Base-by-base conservation (phyloP, 2,329 filamentous ascomycete genomes). In the Microsporum audouinii region DNA sequence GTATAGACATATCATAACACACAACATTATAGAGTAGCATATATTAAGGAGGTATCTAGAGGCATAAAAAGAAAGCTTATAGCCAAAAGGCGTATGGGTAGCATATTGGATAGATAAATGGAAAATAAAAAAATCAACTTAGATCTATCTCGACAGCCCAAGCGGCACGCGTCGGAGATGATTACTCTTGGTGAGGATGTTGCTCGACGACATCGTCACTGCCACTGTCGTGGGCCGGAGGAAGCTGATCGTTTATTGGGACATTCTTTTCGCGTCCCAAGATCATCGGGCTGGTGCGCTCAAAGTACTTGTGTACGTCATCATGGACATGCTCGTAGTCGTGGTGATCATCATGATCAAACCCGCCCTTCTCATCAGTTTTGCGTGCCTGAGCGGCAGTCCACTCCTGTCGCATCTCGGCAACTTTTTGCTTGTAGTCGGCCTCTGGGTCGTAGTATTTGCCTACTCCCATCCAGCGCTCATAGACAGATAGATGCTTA, bases 401-500 rank as follows among this genome's bases (percentile, higher is more conserved):
- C 75, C 79, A 81, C 64, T 82, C 78, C 34, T 78, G 73, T 75
- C 84, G 80, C 82, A 96, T 88, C 72, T 96, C 92, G 68, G 86
- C 82, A 65, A 96, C 88, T 80, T 90, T 91, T 72, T 86, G 81
- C 77, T 88, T 83, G 77, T 88, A 89, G 79, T 97, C 92, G 58
- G 86, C 78, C 64, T 89, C 85, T 5, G 91, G 84, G 73, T 96
- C 79, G 78, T 96, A 97, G 71, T 82, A 73, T 80, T 94, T 95
- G 73, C 87, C 85, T 17, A 88, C 82, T 58, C 90, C 91, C 60
- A 83, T 81, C 65, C 89, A 74, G 64, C 89, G 86, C 81, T 97
- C 92, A 88, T 89, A 97, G 58, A 91, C 73, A 5, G 88, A 92
- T 65, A 97, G 78, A 71, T 97, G 92, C 73, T 88, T 84, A 56